Base-by-base conservation (phyloP, 139 green algal species). In the Mesotaenium endlicherianum region DNA sequence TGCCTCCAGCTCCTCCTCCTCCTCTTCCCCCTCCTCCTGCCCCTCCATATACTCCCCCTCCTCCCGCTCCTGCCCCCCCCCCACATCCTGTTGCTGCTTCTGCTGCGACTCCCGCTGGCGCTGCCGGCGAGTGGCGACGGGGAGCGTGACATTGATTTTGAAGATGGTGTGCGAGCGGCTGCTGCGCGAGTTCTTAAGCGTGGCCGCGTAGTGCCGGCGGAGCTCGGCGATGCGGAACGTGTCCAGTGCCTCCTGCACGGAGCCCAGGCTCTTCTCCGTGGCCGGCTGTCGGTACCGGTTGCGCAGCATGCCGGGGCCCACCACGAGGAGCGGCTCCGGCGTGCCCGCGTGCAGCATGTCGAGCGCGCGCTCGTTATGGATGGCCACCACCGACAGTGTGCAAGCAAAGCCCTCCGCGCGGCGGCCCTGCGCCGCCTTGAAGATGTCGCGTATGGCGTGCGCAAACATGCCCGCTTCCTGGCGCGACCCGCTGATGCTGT, bases 281-380 rank as follows among this genome's bases (percentile, higher is more conserved):
- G 34, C 69, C 47, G 34, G 69, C 47, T 77, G 69, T 58, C 34
- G 17, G 31, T 55, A 36, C 47, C 41, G 44, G 47, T 77, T 77
- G 41, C 39, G 53, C 74, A 98, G 89, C 69, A 98, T 89, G 91
- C 98, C 95, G 5, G 8, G 5, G 6, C 60, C 60, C 8, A 72
- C 6, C 60, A 72, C 43, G 41, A 47, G 36, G 8, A 72, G 11
- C 8, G 60, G 60, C 11, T 72, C 60, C 41, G 60, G 60, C 17
- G 78, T 59, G 16, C 83, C 74, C 2, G 84, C 80, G 39, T 53
- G 53, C 77, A 98, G 89, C 70, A 98, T 89, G 91, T 98, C 95
- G 3, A 93, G 87, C 79, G 97, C 77, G 36, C 84, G 83, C 76
- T 97, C 94, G 86, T 97, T 97, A 91, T 98, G 97, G 16, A 98